Evolutionary conservation across 2,329 filamentous ascomycete species (phyloP).

Genomic region (Davidsoniella neocaledoniae): DNA sequence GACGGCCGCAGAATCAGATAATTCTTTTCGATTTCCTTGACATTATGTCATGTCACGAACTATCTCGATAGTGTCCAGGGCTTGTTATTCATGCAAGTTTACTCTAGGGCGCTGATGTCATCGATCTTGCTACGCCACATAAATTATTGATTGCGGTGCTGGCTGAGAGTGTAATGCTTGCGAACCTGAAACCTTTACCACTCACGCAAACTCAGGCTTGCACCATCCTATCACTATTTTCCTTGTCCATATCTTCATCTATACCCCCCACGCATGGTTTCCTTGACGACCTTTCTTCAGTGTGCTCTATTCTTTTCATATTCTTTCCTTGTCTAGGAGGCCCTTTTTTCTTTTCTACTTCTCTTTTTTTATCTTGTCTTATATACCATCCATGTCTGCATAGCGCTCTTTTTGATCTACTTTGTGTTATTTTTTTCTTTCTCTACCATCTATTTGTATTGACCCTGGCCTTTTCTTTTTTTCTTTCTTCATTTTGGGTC

Average conservation of each 20-base stretch:
- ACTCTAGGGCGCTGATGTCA: no score
- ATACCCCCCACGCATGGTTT: background rate
- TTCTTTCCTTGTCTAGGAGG: background rate
- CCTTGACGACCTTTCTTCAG: no score
- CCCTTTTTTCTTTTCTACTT: background rate
- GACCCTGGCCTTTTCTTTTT: background rate
- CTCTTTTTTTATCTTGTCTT: background rate
- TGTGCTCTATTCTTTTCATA: background rate
- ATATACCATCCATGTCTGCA: slow-evolving; percentile 4
- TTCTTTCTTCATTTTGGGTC: no score
- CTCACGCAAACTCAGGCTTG: no score
- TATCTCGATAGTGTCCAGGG: no score
- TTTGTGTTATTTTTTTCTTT: no score
- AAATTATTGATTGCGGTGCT: no score
- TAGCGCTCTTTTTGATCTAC: background rate
- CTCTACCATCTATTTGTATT: background rate
- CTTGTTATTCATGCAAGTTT: no score
- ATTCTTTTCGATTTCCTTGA: background rate
- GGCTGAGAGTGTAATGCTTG: no score
- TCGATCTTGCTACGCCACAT: no score
- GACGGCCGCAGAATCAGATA: slow-evolving; percentile 27
- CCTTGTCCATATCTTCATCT: background rate
- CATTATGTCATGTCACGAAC: background rate
- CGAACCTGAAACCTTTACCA: no score
- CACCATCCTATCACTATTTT: background rate